phyloP scores from a whole-genome alignment of 257 asterid genomes.

The Nicotiana obtusifolia region DNA sequence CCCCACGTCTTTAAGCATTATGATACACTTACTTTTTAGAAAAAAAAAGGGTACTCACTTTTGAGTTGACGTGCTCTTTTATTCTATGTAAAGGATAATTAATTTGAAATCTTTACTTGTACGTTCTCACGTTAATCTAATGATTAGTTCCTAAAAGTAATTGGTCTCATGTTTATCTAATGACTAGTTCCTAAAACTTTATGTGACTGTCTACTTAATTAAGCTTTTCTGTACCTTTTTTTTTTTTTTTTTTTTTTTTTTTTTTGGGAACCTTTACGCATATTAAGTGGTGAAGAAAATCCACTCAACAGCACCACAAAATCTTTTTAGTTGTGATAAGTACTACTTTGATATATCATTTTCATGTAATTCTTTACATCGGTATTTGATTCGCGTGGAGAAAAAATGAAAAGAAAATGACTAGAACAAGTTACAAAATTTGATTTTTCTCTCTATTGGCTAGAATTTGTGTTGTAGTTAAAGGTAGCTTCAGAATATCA shows the following conservation, averaged over 20 bases:
- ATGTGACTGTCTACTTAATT: no score
- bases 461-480: background rate
- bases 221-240: background rate
- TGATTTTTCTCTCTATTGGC: background rate
- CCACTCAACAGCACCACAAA: background rate
- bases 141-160: background rate
- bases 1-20: background rate
- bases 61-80: background rate
- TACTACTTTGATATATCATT: background rate
- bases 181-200: background rate
- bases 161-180: background rate
- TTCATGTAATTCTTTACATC: background rate
- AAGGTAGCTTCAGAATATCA: no score
- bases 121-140: background rate
- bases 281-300: conserved; percentile 6
- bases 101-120: background rate
- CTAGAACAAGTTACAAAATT: background rate
- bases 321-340: background rate
- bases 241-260: background rate
- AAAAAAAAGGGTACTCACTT: background rate
- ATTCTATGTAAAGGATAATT: background rate
- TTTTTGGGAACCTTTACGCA: background rate
- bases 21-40: background rate
- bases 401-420: background rate
- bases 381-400: background rate